Base-by-base conservation (phyloP, 148 eudicot species). In the Drosera capensis region DNA sequence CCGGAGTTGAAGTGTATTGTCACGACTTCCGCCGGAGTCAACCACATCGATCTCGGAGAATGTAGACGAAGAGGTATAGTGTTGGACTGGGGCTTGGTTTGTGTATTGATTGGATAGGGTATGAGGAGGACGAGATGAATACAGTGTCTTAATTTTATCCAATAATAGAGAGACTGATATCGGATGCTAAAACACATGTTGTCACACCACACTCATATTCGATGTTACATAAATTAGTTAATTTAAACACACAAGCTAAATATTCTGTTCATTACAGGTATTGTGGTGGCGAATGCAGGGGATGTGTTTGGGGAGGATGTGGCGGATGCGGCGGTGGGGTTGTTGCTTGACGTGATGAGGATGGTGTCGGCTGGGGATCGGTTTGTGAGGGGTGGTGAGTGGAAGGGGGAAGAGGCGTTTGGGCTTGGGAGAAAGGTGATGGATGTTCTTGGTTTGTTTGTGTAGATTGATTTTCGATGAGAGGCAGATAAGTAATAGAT, bases 31-130 rank as follows among this genome's bases (percentile, higher is more conserved):
- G 74, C 64, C 30, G 96, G 94, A 24, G 45, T 72, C 36, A 46
- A 86, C 46, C 70, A 67, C 52, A 65, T 87, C 36, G 86, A 87
- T 48, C 49, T 82, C 25, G 28, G 21, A 14, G 94, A 82, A 61
- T 87, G 94, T 45, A 75, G 77, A 48, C 77, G 80, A 49, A 79
- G 80, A 6, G 72, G 76, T 1, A 63, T 87, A 21, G 8, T 70
- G 23, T 59, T 87, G 7, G 71, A n/a, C n/a, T n/a, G n/a, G n/a
- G n/a, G n/a, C n/a, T n/a, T n/a, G n/a, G n/a, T n/a, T n/a, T n/a
- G n/a, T n/a, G n/a, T n/a, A n/a, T n/a, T n/a, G n/a, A n/a, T n/a
- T n/a, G n/a, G n/a, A n/a, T n/a, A n/a, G n/a, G n/a, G n/a, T n/a
- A n/a, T n/a, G n/a, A n/a, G n/a, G n/a, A n/a, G n/a, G n/a, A n/a